phyloP scores from a whole-genome alignment of 2,329 filamentous ascomycete species.

The Fusarium secorum region DNA sequence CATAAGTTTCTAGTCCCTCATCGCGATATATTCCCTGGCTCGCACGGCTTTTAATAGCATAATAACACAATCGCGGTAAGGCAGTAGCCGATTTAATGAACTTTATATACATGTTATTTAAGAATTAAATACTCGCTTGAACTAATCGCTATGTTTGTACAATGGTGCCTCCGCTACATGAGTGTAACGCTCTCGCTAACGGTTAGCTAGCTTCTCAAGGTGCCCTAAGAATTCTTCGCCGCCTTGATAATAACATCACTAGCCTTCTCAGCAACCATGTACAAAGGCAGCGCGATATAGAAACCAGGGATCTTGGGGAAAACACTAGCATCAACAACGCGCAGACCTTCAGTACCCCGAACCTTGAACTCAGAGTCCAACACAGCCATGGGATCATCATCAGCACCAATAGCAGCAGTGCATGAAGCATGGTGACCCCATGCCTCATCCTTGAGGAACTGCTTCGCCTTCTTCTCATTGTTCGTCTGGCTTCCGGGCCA shows the following conservation, averaged over 20 bases:
- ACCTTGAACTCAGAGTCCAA: slow-evolving; percentile 64
- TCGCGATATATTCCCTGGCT: rapidly evolving
- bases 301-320: slow-evolving; percentile 49
- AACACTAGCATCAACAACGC: slow-evolving; percentile 69
- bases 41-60: background rate
- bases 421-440: slow-evolving; percentile 48
- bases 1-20: too few species aligned
- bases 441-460: slow-evolving; percentile 43
- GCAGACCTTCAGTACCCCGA: slow-evolving; percentile 60
- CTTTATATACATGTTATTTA: background rate
- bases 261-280: slow-evolving; percentile 66
- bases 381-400: slow-evolving; percentile 50
- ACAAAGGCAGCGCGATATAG: slow-evolving; percentile 28
- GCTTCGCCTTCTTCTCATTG: slow-evolving; percentile 42
- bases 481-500: slow-evolving; percentile 51
- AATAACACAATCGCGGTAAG: background rate
- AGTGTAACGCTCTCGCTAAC: rapidly evolving
- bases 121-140: background rate
- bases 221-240: background rate
- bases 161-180: background rate
- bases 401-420: slow-evolving; percentile 44
- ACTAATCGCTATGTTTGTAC: background rate
- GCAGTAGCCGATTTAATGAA: rapidly evolving
- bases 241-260: slow-evolving; percentile 45
- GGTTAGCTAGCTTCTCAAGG: background rate